Percentiles rank a stretch among this genome's conserved stretches.
Conservation (phyloP, 2,329 filamentous ascomycete genomes). For the Hymenoscyphus fraxineus region DNA sequence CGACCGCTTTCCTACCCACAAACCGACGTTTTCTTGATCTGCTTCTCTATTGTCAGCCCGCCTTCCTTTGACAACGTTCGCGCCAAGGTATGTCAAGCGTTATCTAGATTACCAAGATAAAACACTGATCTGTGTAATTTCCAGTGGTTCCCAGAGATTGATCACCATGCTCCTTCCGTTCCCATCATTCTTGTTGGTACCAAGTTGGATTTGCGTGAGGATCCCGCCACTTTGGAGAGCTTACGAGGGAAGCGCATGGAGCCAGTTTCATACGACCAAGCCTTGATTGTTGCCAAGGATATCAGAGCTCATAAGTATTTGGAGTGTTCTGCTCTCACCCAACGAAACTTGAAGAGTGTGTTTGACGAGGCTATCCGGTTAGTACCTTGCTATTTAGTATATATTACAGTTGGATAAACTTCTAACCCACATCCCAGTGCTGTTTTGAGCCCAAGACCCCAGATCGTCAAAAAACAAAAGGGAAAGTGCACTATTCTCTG, state of each 20-base stretch:
- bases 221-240: conserved; percentile 74
- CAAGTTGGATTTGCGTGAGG: conserved; percentile 92
- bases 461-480: conserved; percentile 56
- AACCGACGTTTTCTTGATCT: conserved; percentile 97
- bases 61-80: conserved; percentile 99
- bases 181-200: conserved; percentile 97
- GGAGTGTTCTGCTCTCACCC: conserved; percentile 94
- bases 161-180: conserved; percentile 91
- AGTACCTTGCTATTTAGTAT: conserved; percentile 31
- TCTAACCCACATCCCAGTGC: conserved; percentile 47
- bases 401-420: conserved; percentile 1
- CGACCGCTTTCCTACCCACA: conserved; percentile 95
- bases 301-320: conserved; percentile 97
- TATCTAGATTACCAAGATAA: no score
- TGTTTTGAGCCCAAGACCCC: conserved; percentile 65
- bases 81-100: conserved; percentile 69
- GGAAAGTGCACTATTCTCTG: conserved; percentile 67
- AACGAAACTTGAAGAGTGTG: conserved; percentile 95
- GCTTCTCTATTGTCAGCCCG: conserved; percentile 96
- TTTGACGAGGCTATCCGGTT: conserved; percentile 99
- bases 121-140: conserved; percentile 15
- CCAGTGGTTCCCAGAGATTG: conserved; percentile 96
- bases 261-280: conserved; percentile 93
- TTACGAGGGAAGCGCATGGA: conserved; percentile 92
- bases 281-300: conserved; percentile 82